phyloP scores from a whole-genome alignment of 169 alveolate species.

The Babesia bovis region DNA sequence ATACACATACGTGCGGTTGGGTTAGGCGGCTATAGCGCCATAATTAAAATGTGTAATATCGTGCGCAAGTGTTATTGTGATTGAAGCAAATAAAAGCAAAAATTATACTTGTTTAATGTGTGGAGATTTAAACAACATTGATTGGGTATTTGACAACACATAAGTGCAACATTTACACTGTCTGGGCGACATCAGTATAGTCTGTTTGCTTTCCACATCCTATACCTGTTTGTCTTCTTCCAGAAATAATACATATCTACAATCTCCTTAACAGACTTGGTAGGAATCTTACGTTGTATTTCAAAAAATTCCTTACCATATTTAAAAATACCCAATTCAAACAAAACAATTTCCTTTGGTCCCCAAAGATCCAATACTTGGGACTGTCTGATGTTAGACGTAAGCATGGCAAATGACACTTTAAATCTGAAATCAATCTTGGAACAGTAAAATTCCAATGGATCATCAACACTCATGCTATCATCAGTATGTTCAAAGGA shows the following conservation, averaged over 20 bases:
- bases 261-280: constrained; percentile 78
- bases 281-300: constrained; percentile 75
- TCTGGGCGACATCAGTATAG: constrained; percentile 16
- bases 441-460: constrained; percentile 53
- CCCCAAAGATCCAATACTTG: constrained; percentile 83
- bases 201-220: constrained; percentile 79
- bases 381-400: constrained; percentile 45
- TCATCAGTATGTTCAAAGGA: background rate
- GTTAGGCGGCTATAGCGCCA: background rate
- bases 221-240: constrained; percentile 81
- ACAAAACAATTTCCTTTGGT: constrained; percentile 80
- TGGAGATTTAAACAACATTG: background rate
- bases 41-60: background rate
- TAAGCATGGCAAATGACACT: constrained; percentile 56
- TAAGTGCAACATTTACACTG: background rate
- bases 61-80: background rate
- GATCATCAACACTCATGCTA: constrained; percentile 4
- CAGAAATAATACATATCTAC: constrained; percentile 83
- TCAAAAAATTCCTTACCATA: constrained; percentile 82
- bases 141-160: background rate
- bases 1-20: background rate
- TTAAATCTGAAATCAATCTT: constrained; percentile 37
- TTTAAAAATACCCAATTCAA: constrained; percentile 80
- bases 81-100: background rate
- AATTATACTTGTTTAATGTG: background rate